These are phyloP conservation scores for Mycena albidolilacea DNA, from an alignment of 768 basidiomycete genomes.

Conservation along the genomic window DNA sequence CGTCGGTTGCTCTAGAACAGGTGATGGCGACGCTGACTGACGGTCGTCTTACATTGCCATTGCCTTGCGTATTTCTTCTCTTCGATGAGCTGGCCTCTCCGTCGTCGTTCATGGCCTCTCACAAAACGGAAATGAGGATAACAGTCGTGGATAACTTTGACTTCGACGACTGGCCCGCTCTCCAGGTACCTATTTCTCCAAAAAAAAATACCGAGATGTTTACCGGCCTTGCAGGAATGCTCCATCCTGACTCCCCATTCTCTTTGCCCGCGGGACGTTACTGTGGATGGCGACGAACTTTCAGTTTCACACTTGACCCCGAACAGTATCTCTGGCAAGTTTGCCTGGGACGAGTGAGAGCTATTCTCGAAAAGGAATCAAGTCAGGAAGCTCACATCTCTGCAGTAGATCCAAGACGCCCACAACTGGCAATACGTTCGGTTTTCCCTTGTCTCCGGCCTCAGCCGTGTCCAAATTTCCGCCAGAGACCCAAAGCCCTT, in stretches of 20 bases:
- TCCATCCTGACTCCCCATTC: constrained; percentile 32
- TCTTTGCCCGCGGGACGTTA: constrained; percentile 33
- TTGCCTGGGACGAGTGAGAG: constrained; percentile 22
- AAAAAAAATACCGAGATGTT: neutral
- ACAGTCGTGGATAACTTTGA: constrained; percentile 31
- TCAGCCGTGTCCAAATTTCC: constrained; percentile 16
- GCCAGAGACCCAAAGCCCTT: constrained; percentile 21
- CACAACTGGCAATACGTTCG: constrained; percentile 27
- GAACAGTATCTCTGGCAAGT: constrained; percentile 26
- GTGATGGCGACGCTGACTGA: constrained; percentile 23
- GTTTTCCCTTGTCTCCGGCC: constrained; percentile 32
- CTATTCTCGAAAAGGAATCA: neutral
- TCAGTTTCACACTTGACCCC: constrained; percentile 30
- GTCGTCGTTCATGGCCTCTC: constrained; percentile 34
- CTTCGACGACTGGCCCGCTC: constrained; percentile 32
- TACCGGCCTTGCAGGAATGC: constrained; percentile 7
- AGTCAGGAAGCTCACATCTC: neutral
- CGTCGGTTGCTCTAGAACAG: constrained; percentile 1
- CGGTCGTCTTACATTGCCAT: neutral
- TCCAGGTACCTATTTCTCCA: constrained; percentile 21
- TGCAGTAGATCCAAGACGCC: constrained; percentile 19
- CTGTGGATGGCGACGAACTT: constrained; percentile 33
- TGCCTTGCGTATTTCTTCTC: constrained; percentile 4
- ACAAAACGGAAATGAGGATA: constrained; percentile 34
- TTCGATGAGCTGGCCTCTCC: constrained; percentile 41